phyloP scores from a whole-genome alignment of 1,139 yeast genomes.

The Kodamaea anthophila region DNA sequence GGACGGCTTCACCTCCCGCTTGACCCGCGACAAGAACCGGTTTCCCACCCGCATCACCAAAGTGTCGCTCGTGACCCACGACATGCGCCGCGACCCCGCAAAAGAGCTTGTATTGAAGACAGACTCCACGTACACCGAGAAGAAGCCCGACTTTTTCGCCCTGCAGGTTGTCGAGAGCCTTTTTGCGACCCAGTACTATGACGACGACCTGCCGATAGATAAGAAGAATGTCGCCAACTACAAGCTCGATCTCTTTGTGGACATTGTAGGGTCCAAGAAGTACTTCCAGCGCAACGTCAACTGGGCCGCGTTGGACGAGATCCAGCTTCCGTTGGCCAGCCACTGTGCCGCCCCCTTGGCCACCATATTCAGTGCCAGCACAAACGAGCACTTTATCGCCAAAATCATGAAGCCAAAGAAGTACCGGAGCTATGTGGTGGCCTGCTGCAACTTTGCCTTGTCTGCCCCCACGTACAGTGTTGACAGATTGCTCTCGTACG shows the following conservation, averaged over 20 bases:
- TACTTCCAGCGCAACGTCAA: slow-evolving; percentile 29
- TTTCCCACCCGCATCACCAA: slow-evolving; percentile 19
- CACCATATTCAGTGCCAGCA: slow-evolving; percentile 22
- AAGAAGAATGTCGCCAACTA: slow-evolving; percentile 19
- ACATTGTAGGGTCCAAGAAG: slow-evolving; percentile 36
- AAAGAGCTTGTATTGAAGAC: slow-evolving; percentile 35
- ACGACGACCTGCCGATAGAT: slow-evolving; percentile 17
- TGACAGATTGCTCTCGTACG: slow-evolving; percentile 22
- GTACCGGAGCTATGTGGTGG: slow-evolving; percentile 25
- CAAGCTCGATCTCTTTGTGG: slow-evolving; percentile 35
- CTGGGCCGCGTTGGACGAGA: slow-evolving; percentile 25
- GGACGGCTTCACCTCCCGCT: slow-evolving; percentile 18
- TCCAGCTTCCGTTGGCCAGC: slow-evolving; percentile 27
- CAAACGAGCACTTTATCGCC: slow-evolving; percentile 30
- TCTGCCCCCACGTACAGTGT: slow-evolving; percentile 32
- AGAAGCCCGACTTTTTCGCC: slow-evolving; percentile 38
- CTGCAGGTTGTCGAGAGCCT: slow-evolving; percentile 33
- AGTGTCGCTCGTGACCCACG: slow-evolving; percentile 29
- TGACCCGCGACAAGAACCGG: slow-evolving; percentile 16
- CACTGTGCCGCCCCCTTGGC: slow-evolving; percentile 19
- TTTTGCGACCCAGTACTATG: slow-evolving; percentile 17
- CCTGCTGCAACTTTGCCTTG: slow-evolving; percentile 31
- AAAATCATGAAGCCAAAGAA: slow-evolving; percentile 37
- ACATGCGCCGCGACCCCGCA: slow-evolving; percentile 19
- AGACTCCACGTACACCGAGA: slow-evolving; percentile 26